A percentile compares a stretch with the other conserved stretches of the same genome.
phyloP scores from a whole-genome alignment of 768 basidiomycete genomes.

The Suillus clintonianus region DNA sequence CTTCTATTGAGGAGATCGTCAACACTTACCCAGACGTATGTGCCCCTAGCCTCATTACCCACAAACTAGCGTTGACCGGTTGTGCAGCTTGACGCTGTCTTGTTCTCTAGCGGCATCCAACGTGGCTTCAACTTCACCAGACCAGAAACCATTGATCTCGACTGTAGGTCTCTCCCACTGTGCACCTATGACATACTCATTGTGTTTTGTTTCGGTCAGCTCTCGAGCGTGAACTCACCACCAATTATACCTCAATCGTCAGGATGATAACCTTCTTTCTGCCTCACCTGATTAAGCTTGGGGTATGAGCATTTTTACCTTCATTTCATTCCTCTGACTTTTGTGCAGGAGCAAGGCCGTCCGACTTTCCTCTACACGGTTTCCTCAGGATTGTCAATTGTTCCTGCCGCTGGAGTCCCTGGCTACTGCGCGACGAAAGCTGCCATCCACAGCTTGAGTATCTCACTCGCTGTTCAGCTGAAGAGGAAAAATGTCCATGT shows the following conservation, averaged over 20 bases:
- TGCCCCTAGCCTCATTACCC: background rate
- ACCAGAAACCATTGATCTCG: slow-evolving; percentile 42
- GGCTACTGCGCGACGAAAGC: slow-evolving; percentile 63
- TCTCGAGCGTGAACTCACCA: slow-evolving; percentile 44
- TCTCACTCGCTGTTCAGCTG: slow-evolving; percentile 49
- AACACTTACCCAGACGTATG: slow-evolving; percentile 50
- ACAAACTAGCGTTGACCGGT: background rate
- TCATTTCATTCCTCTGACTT: background rate
- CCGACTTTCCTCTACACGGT: slow-evolving; percentile 53
- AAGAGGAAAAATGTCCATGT: slow-evolving; percentile 52
- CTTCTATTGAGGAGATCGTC: slow-evolving; percentile 41
- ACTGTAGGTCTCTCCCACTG: slow-evolving; percentile 27
- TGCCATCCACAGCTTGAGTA: slow-evolving; percentile 52
- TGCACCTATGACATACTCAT: background rate
- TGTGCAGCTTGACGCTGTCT: slow-evolving; percentile 53
- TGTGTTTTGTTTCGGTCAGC: background rate
- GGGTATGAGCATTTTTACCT: slow-evolving; percentile 35
- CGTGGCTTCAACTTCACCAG: slow-evolving; percentile 47
- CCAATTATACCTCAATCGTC: slow-evolving; percentile 57
- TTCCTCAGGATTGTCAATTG: slow-evolving; percentile 51
- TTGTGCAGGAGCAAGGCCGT: slow-evolving; percentile 38
- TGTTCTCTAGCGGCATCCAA: slow-evolving; percentile 57
- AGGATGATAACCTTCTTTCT: slow-evolving; percentile 48
- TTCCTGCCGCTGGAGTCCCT: slow-evolving; percentile 42
- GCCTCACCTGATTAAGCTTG: slow-evolving; percentile 55